phyloP scores from a whole-genome alignment of 2,329 filamentous ascomycete genomes.

The Parafenestella ontariensis region DNA sequence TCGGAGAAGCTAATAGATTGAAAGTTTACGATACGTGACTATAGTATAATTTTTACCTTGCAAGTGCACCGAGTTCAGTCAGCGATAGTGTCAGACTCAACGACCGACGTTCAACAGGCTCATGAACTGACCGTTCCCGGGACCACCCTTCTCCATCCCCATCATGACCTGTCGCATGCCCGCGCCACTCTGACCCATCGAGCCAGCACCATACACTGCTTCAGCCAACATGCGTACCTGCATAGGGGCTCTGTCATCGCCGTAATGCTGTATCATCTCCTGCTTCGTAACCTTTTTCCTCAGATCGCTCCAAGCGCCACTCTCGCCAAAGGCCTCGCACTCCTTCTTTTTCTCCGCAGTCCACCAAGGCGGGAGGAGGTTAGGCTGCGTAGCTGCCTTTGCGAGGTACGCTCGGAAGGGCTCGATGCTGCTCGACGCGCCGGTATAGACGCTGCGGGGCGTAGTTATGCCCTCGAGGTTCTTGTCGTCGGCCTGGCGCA shows the following conservation, averaged over 20 bases:
- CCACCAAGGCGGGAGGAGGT: conserved; percentile 36
- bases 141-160: conserved; percentile 20
- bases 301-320: conserved; percentile 24
- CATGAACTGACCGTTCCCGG: background rate
- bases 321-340: conserved; percentile 26
- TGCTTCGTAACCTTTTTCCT: conserved; percentile 18
- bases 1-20: too few species aligned
- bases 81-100: too few species aligned
- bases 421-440: conserved; percentile 5
- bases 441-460: conserved; percentile 24
- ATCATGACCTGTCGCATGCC: conserved; percentile 26
- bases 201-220: conserved; percentile 20
- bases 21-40: too few species aligned
- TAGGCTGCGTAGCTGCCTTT: conserved; percentile 4
- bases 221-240: conserved; percentile 37
- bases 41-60: too few species aligned
- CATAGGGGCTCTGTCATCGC: conserved; percentile 29
- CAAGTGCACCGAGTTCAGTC: too few species aligned
- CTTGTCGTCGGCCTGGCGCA: conserved; percentile 30
- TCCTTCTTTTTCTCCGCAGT: conserved; percentile 20
- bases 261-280: conserved; percentile 31
- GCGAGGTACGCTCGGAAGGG: conserved; percentile 29
- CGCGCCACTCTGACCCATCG: conserved; percentile 21
- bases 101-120: background rate
- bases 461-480: conserved; percentile 19